Base-by-base conservation (phyloP, 345 rosid species). In the Gynandropsis gynandra region DNA sequence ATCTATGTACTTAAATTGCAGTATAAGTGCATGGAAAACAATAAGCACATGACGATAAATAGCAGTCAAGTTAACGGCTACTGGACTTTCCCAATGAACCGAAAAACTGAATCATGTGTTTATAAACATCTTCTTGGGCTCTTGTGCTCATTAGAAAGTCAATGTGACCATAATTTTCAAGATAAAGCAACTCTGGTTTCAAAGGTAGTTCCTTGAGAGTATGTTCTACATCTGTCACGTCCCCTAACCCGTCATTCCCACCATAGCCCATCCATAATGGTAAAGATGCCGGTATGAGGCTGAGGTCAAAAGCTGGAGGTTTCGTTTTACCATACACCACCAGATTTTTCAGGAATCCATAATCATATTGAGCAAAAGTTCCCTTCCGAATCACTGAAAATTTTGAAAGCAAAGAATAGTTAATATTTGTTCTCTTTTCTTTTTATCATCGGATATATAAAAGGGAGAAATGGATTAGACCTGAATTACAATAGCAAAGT, bases 231-330 rank as follows among this genome's bases (percentile, higher is more conserved):
- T 90, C 95, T 5, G n/a, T 67, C 27, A 66, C 35, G 9, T 87
- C 93, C 59, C 95, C 90, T 64, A 90, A 71, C 16, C 65, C 79
- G 61, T 90, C 96, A 24, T 24, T 58, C 29, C 95, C 98, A 29
- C 98, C 98, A 32, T 82, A 82, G 20, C 77, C 82, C 92, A 87
- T 82, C 96, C 96, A 90, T 56, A 90, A 42, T 27, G 95, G 96
- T 67, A 87, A 64, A 18, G 78, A 71, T 64, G 65, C 62, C 1
- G 98, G 96, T 44, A 87, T 76, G 56, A 18, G 66, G 53, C 58
- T 55, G 12, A 90, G 82, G 59, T 84, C 72, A 50, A 84, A 90
- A 42, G 69, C 72, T 0, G 96, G 92, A 47, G 98, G 95, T 51
- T 66, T 74, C 4, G 54, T 32, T 35, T 55, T 67, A 33, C 95